phyloP scores from a whole-genome alignment of 495 filamentous ascomycete species.

The Tuber melanosporum region DNA sequence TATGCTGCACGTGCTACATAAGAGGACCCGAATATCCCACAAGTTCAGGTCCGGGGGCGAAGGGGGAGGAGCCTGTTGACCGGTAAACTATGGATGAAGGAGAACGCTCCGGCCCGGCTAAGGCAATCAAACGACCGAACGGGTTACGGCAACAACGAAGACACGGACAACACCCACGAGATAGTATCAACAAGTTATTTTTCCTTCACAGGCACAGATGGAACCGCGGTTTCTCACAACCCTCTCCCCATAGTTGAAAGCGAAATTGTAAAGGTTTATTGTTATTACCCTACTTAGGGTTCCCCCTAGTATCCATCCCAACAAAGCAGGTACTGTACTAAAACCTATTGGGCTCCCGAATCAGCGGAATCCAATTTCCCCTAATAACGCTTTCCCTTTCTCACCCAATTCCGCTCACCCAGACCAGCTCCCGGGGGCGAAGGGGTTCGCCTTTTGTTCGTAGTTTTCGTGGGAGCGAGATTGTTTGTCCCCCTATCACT shows the following conservation, averaged over 20 bases:
- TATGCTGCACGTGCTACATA: neutral
- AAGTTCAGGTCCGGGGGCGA: neutral
- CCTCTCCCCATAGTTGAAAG: neutral
- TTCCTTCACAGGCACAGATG: neutral
- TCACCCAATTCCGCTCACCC: neutral
- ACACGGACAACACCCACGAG: neutral
- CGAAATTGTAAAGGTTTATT: neutral
- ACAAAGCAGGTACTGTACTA: neutral
- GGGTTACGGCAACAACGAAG: neutral
- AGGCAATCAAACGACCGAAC: neutral
- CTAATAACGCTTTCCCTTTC: neutral
- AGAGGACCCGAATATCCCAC: neutral
- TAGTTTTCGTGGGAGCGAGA: neutral
- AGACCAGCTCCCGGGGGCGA: neutral
- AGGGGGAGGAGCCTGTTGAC: neutral
- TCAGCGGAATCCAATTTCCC: neutral
- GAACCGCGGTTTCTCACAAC: neutral
- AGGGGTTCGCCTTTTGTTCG: neutral
- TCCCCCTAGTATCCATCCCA: neutral
- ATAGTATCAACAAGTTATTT: neutral
- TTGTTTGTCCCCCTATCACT: neutral
- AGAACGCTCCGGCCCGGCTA: neutral
- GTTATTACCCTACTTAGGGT: neutral
- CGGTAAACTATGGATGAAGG: neutral
- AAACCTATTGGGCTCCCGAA: neutral